Conservation (phyloP, 2,329 filamentous ascomycete genomes). For the Shiraia bambusicola region DNA sequence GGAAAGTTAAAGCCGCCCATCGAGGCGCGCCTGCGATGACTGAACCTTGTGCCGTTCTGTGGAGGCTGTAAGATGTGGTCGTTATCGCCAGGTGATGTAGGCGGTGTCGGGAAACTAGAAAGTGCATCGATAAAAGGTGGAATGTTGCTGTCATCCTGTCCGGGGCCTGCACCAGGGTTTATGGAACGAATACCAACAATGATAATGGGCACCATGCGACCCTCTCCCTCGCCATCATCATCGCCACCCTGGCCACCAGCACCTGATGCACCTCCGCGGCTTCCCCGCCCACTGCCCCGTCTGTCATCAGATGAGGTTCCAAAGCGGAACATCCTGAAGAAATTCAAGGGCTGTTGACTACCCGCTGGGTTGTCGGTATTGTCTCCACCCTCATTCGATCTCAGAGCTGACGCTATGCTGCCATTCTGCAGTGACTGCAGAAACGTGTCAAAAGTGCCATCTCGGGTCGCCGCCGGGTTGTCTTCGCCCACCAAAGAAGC, state of each 20-base stretch:
- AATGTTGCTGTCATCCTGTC: constrained; percentile 46
- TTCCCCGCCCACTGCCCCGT: constrained; percentile 22
- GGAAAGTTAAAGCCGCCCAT: constrained; percentile 56
- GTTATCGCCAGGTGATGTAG: constrained; percentile 51
- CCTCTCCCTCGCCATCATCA: constrained; percentile 50
- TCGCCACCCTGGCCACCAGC: constrained; percentile 24
- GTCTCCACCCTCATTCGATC: constrained; percentile 46
- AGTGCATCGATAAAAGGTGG: constrained; percentile 54
- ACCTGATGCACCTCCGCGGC: constrained; percentile 25
- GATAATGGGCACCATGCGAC: constrained; percentile 67
- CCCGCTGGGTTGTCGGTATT: constrained; percentile 40
- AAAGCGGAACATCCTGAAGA: constrained; percentile 69
- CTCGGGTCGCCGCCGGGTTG: constrained; percentile 57
- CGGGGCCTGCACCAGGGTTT: constrained; percentile 53
- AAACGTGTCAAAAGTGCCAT: constrained; percentile 64
- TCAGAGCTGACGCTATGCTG: constrained; percentile 58
- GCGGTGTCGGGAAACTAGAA: constrained; percentile 50
- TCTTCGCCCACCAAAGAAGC: constrained; percentile 65
- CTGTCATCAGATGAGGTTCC: constrained; percentile 50
- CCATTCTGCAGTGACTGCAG: constrained; percentile 64
- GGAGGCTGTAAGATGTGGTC: constrained; percentile 55
- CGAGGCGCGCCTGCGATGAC: constrained; percentile 55
- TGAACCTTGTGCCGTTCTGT: constrained; percentile 57
- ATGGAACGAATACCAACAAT: constrained; percentile 70
- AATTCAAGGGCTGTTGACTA: constrained; percentile 61